Evolutionary conservation across 257 asterid genomes (phyloP).

Genomic region (Ligustrum vulgare): DNA sequence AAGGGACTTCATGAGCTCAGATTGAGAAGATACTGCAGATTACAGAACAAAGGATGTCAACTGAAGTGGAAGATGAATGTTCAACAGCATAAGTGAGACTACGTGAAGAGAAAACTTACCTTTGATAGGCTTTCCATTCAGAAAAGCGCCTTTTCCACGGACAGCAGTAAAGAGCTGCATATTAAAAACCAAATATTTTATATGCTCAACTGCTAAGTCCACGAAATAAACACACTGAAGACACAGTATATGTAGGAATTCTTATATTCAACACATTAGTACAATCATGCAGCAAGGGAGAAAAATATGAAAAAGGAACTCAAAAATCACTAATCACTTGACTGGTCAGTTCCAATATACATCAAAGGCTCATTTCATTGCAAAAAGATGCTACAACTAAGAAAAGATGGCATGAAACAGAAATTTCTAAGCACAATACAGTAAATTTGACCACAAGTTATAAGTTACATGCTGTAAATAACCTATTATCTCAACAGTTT

Average conservation of each 20-base stretch:
- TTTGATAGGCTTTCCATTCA: slow-evolving; percentile 71
- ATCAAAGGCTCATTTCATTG: not conserved
- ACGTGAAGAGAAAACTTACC: slow-evolving; percentile 36
- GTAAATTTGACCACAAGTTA: not conserved
- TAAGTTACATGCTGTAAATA: not conserved
- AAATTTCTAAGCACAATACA: not conserved
- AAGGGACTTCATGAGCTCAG: slow-evolving; percentile 79
- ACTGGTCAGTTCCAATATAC: not conserved
- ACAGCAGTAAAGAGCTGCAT: slow-evolving; percentile 74
- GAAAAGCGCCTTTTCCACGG: slow-evolving; percentile 72
- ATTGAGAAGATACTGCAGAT: slow-evolving; percentile 72
- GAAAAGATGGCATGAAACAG: slow-evolving; percentile 5
- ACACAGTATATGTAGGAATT: slow-evolving; percentile 7
- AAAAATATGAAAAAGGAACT: not conserved
- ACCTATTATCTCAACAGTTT: slow-evolving; percentile 10
- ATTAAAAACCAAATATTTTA: slow-evolving; percentile 23
- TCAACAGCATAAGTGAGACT: not conserved
- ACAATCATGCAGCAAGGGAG: not conserved
- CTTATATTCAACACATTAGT: not conserved
- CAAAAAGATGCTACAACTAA: slow-evolving; percentile 5
- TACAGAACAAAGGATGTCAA: slow-evolving; percentile 22
- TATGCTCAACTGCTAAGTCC: slow-evolving; percentile 3
- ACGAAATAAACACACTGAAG: not conserved
- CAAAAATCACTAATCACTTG: slow-evolving; percentile 6
- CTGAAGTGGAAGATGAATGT: slow-evolving; percentile 5